These are phyloP conservation scores for Dichotomopilus funicola DNA, from an alignment of 2,329 filamentous ascomycete species.

Conservation along the genomic window DNA sequence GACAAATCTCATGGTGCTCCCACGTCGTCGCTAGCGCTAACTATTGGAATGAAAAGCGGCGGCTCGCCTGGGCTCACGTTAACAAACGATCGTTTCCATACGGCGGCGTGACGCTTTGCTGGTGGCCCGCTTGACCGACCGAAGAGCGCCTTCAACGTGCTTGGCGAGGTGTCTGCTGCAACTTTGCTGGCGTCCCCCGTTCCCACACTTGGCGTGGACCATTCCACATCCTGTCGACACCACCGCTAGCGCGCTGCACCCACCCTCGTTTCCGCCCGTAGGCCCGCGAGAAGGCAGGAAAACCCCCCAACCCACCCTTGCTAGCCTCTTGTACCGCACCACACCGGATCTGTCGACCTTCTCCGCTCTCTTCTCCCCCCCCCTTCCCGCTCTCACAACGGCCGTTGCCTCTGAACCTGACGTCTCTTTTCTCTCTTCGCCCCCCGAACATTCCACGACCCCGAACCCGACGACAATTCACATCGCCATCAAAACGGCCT, in stretches of 20 bases:
- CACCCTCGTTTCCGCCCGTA: constrained; percentile 21
- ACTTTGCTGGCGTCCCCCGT: constrained; percentile 13
- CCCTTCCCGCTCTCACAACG: constrained; percentile 12
- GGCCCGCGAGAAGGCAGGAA: constrained; percentile 17
- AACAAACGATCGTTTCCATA: too few relatives aligned
- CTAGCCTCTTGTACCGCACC: constrained; percentile 20
- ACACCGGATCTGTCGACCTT: constrained; percentile 11
- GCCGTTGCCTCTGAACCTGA: background rate
- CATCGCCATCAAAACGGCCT: background rate
- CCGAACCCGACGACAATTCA: background rate
- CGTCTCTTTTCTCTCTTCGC: constrained; percentile 1
- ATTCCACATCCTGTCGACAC: constrained; percentile 22
- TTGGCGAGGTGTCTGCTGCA: background rate
- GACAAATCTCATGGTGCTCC: too few relatives aligned
- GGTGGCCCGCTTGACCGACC: constrained; percentile 3
- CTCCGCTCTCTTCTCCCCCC: constrained; percentile 19
- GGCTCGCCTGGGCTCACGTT: background rate
- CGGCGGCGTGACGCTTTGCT: constrained; percentile 5
- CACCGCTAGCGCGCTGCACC: constrained; percentile 24
- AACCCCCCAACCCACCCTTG: constrained; percentile 6
- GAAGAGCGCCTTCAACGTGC: background rate
- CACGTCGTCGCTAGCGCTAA: background rate
- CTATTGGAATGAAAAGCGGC: constrained; percentile 19
- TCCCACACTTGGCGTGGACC: constrained; percentile 21
- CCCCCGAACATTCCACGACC: background rate